phyloP scores from a whole-genome alignment of 441 rosid species.

The Populus hybrid region DNA sequence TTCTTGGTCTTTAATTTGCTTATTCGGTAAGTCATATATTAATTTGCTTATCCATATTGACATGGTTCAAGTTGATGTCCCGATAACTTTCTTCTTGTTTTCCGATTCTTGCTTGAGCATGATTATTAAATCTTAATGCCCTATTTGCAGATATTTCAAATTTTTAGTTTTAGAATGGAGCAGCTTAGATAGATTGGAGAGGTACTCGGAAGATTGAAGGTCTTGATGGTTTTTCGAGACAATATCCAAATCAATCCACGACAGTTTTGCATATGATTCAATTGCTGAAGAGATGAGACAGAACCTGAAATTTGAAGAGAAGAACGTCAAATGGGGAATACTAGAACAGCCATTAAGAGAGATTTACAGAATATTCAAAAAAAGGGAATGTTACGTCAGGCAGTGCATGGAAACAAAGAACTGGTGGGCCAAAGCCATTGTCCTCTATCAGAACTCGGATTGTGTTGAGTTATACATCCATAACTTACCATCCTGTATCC shows the following conservation, averaged over 20 bases:
- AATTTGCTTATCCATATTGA: too few species aligned
- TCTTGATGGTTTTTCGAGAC: slow-evolving; percentile 72
- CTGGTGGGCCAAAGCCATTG: slow-evolving; percentile 75
- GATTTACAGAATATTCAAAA: slow-evolving; percentile 69
- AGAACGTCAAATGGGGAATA: slow-evolving; percentile 66
- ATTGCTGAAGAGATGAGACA: slow-evolving; percentile 72
- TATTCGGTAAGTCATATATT: too few species aligned
- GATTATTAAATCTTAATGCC: too few species aligned
- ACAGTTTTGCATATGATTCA: slow-evolving; percentile 47
- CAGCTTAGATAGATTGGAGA: slow-evolving; percentile 88
- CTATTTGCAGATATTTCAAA: neutral
- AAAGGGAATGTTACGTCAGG: slow-evolving; percentile 67
- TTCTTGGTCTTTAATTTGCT: too few species aligned
- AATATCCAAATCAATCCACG: slow-evolving; percentile 66
- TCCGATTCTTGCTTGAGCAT: too few species aligned
- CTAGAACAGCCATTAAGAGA: slow-evolving; percentile 79
- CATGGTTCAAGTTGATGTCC: too few species aligned
- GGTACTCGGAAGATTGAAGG: slow-evolving; percentile 78
- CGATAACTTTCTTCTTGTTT: neutral
- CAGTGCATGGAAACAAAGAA: slow-evolving; percentile 68
- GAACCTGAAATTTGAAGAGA: slow-evolving; percentile 73
- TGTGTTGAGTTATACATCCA: slow-evolving; percentile 76
- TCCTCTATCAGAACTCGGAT: slow-evolving; percentile 71
- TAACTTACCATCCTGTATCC: slow-evolving; percentile 60
- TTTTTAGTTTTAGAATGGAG: slow-evolving; percentile 45